Evolutionary conservation across 2,329 filamentous ascomycete species (phyloP).

Genomic region (Aspergillus terreus): DNA sequence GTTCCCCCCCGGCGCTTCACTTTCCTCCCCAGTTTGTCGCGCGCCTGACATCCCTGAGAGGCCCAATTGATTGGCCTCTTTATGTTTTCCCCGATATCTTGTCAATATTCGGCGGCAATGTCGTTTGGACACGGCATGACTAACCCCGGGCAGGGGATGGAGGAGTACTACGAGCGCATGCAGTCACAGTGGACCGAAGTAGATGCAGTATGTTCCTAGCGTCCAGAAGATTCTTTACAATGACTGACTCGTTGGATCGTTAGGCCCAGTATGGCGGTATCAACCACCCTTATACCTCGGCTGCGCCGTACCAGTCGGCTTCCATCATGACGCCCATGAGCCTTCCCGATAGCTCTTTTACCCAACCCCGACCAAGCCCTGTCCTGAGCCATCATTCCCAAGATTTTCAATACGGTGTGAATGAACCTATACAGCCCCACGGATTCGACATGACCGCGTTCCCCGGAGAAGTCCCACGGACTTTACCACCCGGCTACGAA

Average conservation of each 20-base stretch:
- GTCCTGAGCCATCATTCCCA: conserved; percentile 35
- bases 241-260: conserved; percentile 9
- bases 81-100: conserved; percentile 24
- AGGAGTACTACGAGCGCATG: conserved; percentile 26
- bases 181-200: conserved; percentile 26
- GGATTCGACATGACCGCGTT: conserved; percentile 38
- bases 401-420: conserved; percentile 34
- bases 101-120: conserved; percentile 22
- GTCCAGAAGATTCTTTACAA: conserved; percentile 1
- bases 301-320: conserved; percentile 23
- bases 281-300: conserved; percentile 31
- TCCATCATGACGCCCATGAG: conserved; percentile 38
- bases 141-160: conserved; percentile 23
- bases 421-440: conserved; percentile 26
- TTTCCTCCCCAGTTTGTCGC: conserved; percentile 4
- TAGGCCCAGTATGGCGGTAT: conserved; percentile 25
- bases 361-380: conserved; percentile 29
- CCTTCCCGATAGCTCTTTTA: conserved; percentile 33
- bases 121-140: conserved; percentile 21
- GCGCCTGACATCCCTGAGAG: conserved; percentile 9
- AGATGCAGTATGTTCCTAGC: conserved; percentile 26
- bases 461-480: conserved; percentile 27
- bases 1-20: conserved; percentile 24
- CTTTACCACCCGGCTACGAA: conserved; percentile 22
- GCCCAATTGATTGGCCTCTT: conserved; percentile 18